phyloP scores from a whole-genome alignment of 106 monocot species.

The Dendrobium officinale region DNA sequence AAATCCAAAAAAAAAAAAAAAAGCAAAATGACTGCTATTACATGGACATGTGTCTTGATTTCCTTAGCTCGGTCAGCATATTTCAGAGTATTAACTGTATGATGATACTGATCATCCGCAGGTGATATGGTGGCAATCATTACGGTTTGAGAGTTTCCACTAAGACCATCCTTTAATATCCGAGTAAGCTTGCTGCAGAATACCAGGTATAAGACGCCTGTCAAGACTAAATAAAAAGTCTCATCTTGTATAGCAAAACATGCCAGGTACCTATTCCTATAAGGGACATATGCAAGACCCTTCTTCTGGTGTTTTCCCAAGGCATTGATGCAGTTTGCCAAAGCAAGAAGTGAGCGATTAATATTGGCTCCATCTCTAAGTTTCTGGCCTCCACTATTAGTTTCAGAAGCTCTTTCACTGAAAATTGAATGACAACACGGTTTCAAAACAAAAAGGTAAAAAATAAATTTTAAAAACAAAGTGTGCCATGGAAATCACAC shows the following conservation, averaged over 20 bases:
- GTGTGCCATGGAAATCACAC: background rate
- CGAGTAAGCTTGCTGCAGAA: slow-evolving; percentile 83
- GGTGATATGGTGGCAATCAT: slow-evolving; percentile 99
- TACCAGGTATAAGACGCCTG: background rate
- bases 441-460: background rate
- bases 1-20: background rate
- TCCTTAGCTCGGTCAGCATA: slow-evolving; percentile 99
- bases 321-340: slow-evolving; percentile 99
- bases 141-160: slow-evolving; percentile 93
- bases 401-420: slow-evolving; percentile 98
- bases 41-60: slow-evolving; percentile 96
- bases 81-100: slow-evolving; percentile 93
- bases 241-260: background rate
- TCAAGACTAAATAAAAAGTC: background rate
- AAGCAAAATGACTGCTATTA: slow-evolving; percentile 18
- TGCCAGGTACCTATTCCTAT: slow-evolving; percentile 77
- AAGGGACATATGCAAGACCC: slow-evolving; percentile 99
- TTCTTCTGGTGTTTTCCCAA: slow-evolving; percentile 95
- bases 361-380: slow-evolving; percentile 98
- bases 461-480: background rate
- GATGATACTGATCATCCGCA: slow-evolving; percentile 90
- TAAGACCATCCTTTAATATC: slow-evolving; percentile 95
- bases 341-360: slow-evolving; percentile 90
- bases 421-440: background rate
- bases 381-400: slow-evolving; percentile 85